These are phyloP conservation scores for Halteria grandinella DNA, from an alignment of 73 alveolate species.

Conservation along the genomic window DNA sequence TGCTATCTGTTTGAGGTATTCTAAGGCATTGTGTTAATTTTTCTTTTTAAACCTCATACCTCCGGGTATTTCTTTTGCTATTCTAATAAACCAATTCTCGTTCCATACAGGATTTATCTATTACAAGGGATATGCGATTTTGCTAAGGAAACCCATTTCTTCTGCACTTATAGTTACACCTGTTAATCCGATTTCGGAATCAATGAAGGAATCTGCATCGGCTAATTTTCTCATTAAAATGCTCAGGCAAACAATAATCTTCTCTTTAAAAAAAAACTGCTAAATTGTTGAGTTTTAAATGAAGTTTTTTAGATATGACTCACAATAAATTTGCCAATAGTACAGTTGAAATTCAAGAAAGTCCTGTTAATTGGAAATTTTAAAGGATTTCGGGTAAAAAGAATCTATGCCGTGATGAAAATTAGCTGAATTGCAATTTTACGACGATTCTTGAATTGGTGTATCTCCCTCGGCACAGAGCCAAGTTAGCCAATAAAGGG, in stretches of 20 bases:
- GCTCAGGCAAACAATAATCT: neutral
- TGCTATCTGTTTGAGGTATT: no score
- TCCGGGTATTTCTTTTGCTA: slow-evolving; percentile 65
- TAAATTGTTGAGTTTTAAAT: neutral
- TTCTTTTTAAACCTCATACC: neutral
- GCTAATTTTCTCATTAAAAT: neutral
- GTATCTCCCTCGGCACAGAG: neutral
- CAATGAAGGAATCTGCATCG: neutral
- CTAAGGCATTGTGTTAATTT: slow-evolving; percentile 10
- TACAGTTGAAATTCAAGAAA: neutral
- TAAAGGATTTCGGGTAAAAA: slow-evolving; percentile 3
- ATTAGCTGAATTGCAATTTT: no score
- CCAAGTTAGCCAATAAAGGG: slow-evolving; percentile 14
- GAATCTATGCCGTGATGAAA: slow-evolving; percentile 18
- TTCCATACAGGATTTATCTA: neutral
- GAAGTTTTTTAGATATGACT: neutral
- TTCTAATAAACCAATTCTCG: slow-evolving; percentile 15
- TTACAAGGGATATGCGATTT: neutral
- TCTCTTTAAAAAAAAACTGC: neutral
- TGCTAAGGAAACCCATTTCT: neutral
- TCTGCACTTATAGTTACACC: neutral
- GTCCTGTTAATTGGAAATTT: neutral
- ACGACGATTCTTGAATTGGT: no score
- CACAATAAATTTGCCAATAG: slow-evolving; percentile 1
- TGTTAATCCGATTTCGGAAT: neutral